Evolutionary conservation across 441 rosid genomes (phyloP), one percentile per base, ranked within the genome.

Genomic region (Populus hybrid): DNA sequence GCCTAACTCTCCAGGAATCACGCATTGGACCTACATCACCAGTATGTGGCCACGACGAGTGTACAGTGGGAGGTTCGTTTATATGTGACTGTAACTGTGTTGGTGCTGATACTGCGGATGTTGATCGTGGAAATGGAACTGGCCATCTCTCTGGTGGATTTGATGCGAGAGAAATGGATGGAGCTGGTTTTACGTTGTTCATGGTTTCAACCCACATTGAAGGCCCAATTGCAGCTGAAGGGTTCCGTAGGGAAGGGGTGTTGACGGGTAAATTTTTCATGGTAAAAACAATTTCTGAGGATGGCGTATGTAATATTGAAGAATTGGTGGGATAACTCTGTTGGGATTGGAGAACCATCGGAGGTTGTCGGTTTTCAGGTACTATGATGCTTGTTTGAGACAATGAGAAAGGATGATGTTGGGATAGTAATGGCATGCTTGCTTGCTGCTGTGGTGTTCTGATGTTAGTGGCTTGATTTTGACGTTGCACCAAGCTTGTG

Each of bases 1-100:
- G 88, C 74, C 88, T 84, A 21, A 76, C 83, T 81, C 89, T 86
- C 98, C 97, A 87, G 46, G 88, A 82, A 76, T 86, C 88, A 4
- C 82, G 81, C 73, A 80, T 75, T 35, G 85, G 75, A 65, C 80
- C 85, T 34, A 82, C 57, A 74, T 88, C 85, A 57, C 88, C 94
- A 28, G 82, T 57, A 3, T 78, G 75, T 67, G 79, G 81, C 77
- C 93, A 84, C 67, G 86, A 81, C 2, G 50, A 72, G 77, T 87
- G 86, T 2, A 24, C 21, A 20, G 68, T 67, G 7, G 46, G 50
- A 28, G 90, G 76, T 67, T 85, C 83, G 6, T 86, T 34, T 73
- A 76, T 34, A 21, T 73, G 93, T 1, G 69, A 78, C 21, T 69
- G 85, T 6, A 79, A 80, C 77, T 78, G 73, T 35, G 73, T 18